Conservation (phyloP, 2,329 filamentous ascomycete genomes). For the Phyllosticta capitalensis region DNA sequence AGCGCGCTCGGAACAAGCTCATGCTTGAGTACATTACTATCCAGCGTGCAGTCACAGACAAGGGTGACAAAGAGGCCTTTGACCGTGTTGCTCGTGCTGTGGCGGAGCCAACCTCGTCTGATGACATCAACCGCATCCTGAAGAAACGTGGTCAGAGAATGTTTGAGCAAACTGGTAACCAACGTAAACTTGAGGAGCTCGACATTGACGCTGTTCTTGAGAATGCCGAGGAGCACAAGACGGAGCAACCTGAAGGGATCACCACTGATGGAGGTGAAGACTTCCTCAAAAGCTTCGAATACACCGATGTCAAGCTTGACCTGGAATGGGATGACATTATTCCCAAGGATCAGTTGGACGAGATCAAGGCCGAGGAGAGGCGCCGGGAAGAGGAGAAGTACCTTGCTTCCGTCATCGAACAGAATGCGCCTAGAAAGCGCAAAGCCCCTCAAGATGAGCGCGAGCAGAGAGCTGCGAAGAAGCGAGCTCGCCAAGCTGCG, state of each 20-base stretch:
- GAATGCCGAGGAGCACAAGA: conserved; percentile 94
- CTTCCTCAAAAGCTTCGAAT: conserved; percentile 81
- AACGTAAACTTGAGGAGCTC: conserved; percentile 90
- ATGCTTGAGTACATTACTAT: conserved; percentile 97
- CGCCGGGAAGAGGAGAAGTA: conserved; percentile 75
- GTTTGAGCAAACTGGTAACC: conserved; percentile 96
- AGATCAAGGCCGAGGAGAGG: conserved; percentile 82
- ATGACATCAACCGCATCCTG: conserved; percentile 91
- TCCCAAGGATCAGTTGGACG: conserved; percentile 81
- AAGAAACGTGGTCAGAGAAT: conserved; percentile 98
- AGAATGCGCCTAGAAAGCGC: conserved; percentile 71
- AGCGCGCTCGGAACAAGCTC: conserved; percentile 92
- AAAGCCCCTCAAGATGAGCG: conserved; percentile 53
- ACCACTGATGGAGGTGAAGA: conserved; percentile 94
- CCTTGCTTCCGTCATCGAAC: conserved; percentile 69
- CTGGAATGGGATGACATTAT: conserved; percentile 99
- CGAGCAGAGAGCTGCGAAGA: conserved; percentile 59
- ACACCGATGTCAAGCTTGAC: conserved; percentile 94
- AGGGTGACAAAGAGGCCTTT: conserved; percentile 68
- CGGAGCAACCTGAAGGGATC: conserved; percentile 87
- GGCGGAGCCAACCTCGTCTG: conserved; percentile 79
- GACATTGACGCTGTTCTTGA: conserved; percentile 96
- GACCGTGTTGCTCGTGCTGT: conserved; percentile 57
- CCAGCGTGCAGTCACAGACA: conserved; percentile 91
- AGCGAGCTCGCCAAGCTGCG: conserved; percentile 59